Evolutionary conservation across 2,329 filamentous ascomycete genomes (phyloP), one percentile per base, ranked within the genome.

Genomic region (Grosmannia huntii): DNA sequence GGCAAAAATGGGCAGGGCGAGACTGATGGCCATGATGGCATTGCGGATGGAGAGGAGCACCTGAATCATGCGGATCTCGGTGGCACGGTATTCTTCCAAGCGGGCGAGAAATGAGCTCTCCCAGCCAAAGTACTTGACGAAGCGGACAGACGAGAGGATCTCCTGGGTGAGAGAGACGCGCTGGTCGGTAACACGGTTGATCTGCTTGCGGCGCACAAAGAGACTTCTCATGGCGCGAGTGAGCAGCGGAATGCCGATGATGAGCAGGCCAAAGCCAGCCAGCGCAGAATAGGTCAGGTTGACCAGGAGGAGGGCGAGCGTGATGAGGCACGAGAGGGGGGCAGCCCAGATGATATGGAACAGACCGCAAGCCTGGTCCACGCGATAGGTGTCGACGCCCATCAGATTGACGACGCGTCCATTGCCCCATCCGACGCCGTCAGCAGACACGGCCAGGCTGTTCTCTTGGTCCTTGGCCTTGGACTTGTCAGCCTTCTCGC

Each of bases 91-190:
- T 27, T 84, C 79, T 55, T 83, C 82, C 19, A 96, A 78, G 16
- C 90, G 84, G 55, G 84, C 78, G 14, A 96, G 74, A 67, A 97
- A 96, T 38, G 89, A 87, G 59, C 81, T 86, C 69, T 97, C 92
- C 92, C 92, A 97, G 9, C 90, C 91, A 68, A 96, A 97, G 70
- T 84, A 96, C 70, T 97, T 97, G 72, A 97, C 92, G 67, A 97
- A 96, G 28, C 91, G 83, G 27, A 96, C 91, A 0, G 90, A 89
- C 64, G 90, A 86, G 16, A 97, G 68, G 56, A 97, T 95, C 68
- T 97, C 92, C 68, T 96, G 91, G 0, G 90, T 96, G 38, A 97
- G 75, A 56, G 87, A 87, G 9, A 97, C 91, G 62, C 92, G 83
- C 72, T 95, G 88, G 68, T 97, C 92, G 2, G 92, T 97, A 60